A percentile compares a stretch with the other conserved stretches of the same genome.
Conservation (phyloP, 2,329 filamentous ascomycete genomes). For the Coniochaeta sp. region DNA sequence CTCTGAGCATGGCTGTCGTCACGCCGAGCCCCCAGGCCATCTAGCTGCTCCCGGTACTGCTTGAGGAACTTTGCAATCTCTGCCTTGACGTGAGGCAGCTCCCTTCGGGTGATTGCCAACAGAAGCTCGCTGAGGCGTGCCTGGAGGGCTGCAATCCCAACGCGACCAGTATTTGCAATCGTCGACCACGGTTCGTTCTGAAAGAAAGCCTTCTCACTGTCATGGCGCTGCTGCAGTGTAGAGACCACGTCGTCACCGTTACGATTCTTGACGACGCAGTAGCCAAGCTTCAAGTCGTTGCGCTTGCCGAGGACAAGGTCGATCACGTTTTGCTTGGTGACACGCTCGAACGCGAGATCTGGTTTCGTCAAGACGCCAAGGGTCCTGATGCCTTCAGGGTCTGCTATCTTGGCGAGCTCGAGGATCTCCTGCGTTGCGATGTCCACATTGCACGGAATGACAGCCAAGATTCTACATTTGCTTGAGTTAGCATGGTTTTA, state of each 20-base stretch:
- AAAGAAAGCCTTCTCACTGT: constrained; percentile 30
- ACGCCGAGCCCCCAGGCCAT: constrained; percentile 23
- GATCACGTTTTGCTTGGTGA: constrained; percentile 27
- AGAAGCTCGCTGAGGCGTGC: constrained; percentile 24
- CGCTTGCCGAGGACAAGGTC: constrained; percentile 34
- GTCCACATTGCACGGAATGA: constrained; percentile 30
- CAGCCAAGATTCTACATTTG: constrained; percentile 30
- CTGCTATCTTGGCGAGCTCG: constrained; percentile 27
- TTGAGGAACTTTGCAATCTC: constrained; percentile 14
- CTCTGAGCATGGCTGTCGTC: constrained; percentile 22
- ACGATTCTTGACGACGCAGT: constrained; percentile 41
- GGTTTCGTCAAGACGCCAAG: constrained; percentile 51
- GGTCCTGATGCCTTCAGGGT: constrained; percentile 32
- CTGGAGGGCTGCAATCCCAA: constrained; percentile 28
- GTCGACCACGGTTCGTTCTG: constrained; percentile 24
- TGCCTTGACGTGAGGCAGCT: constrained; percentile 23
- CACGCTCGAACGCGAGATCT: constrained; percentile 40
- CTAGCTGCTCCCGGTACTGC: constrained; percentile 9
- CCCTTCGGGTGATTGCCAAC: constrained; percentile 25
- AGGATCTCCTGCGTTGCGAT: constrained; percentile 30
- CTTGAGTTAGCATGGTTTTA: background rate
- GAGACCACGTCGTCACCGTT: constrained; percentile 31
- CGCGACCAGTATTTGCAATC: constrained; percentile 14
- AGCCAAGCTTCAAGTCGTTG: constrained; percentile 35
- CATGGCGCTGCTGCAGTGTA: constrained; percentile 20